These are phyloP conservation scores for Penicillium sp. DNA, from an alignment of 2,329 filamentous ascomycete species.

Conservation along the genomic window DNA sequence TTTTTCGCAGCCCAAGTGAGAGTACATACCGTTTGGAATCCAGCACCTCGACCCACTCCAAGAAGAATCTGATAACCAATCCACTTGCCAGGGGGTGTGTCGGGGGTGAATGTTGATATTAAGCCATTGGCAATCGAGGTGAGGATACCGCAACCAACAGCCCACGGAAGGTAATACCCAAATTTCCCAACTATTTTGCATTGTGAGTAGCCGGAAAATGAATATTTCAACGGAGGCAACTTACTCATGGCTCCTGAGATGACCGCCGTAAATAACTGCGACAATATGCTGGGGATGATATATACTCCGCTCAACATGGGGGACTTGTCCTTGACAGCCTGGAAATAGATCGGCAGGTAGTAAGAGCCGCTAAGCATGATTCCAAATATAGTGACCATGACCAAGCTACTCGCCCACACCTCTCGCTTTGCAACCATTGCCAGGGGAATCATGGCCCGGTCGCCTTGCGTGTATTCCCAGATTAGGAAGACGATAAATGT, in stretches of 20 bases:
- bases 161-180: slow-evolving; percentile 37
- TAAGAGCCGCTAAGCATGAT: slow-evolving; percentile 9
- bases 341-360: slow-evolving; percentile 46
- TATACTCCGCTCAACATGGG: slow-evolving; percentile 28
- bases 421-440: slow-evolving; percentile 40
- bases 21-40: slow-evolving; percentile 23
- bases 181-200: slow-evolving; percentile 22
- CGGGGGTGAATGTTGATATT: slow-evolving; percentile 41
- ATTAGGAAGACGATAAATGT: slow-evolving; percentile 39
- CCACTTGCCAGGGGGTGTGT: slow-evolving; percentile 42
- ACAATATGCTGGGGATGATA: slow-evolving; percentile 31
- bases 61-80: slow-evolving; percentile 50
- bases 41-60: slow-evolving; percentile 44
- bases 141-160: slow-evolving; percentile 12
- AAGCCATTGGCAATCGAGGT: slow-evolving; percentile 41
- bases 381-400: slow-evolving; percentile 12
- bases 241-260: slow-evolving; percentile 33
- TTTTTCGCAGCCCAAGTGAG: neutral
- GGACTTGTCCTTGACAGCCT: slow-evolving; percentile 36
- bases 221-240: slow-evolving; percentile 1
- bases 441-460: slow-evolving; percentile 43
- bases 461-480: slow-evolving; percentile 40
- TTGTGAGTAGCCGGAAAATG: neutral
- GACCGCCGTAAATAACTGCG: slow-evolving; percentile 33
- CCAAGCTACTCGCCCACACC: slow-evolving; percentile 26